Evolutionary conservation across 2,329 filamentous ascomycete species (phyloP), one percentile per base, ranked within the genome.

Genomic region (Sclerotinia glacialis): DNA sequence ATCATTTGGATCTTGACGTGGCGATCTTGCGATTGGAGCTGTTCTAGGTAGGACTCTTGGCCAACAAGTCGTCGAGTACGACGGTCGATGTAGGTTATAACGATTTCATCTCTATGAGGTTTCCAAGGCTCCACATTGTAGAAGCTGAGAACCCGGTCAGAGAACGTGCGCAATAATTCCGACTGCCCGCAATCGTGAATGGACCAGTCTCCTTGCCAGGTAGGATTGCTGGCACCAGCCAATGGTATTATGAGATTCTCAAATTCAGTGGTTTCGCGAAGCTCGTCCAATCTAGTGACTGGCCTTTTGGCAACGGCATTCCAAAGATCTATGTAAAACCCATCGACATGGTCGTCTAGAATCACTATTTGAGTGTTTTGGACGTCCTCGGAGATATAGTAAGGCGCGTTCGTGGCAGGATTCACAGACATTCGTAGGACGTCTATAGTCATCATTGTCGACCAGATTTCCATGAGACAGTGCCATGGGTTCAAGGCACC

Each of bases 201-300:
- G 21, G 71, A 61, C 74, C 74, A 77, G 66, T 77, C 72, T 37
- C 69, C 72, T 55, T 74, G 71, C 74, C 75, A 77, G 3, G 74
- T 58, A 1, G 76, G 74, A 55, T 75, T 77, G 50, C 69, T 71
- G 0, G 65, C 73, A 12, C 75, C 75, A 2, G 74, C 65, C 1
- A 77, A 59, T 2, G 74, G 74, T 28, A 77, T 53, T 34, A 76
- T 72, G n/a, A 67, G 69, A 28, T 50, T 70, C 67, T 26, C 68
- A 31, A 44, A 44, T 9, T 56, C 11, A 5, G 56, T 52, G 0
- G 18, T 52, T 23, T 58, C 55, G 4, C 16, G 14, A n/a, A 68
- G 23, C 37, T 68, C 56, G 0, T 58, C 46, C 3, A 68, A 18
- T n/a, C 63, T 42, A 8, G 56, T 26, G 5, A 63, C 26, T 3